Evolutionary conservation across 805 yeast species (phyloP).

Genomic region (Barnettozyma californica): DNA sequence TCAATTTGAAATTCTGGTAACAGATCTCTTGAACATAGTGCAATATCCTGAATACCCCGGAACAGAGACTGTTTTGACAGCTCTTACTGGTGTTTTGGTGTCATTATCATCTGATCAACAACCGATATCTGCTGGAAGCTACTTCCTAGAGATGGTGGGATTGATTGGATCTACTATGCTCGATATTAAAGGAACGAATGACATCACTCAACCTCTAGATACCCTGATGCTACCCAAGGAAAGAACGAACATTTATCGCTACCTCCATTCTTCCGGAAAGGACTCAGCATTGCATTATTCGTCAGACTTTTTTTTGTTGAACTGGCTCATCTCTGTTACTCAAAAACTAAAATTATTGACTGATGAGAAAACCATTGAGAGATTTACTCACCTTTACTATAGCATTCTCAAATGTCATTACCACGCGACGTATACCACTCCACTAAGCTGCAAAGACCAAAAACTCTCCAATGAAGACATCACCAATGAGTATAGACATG

Average conservation of each 20-base stretch:
- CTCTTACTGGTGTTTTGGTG: conserved; percentile 25
- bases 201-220: neutral
- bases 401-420: conserved; percentile 2
- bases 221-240: neutral
- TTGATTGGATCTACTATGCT: conserved; percentile 48
- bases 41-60: conserved; percentile 59
- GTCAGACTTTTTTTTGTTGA: conserved; percentile 14
- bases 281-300: neutral
- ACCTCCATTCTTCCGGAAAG: neutral
- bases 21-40: conserved; percentile 50
- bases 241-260: conserved; percentile 7
- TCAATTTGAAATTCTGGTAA: conserved; percentile 46
- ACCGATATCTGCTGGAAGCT: conserved; percentile 38
- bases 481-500: neutral
- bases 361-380: neutral
- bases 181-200: conserved; percentile 27
- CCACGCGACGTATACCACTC: neutral
- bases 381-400: neutral
- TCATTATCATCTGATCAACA: conserved; percentile 24
- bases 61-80: conserved; percentile 44
- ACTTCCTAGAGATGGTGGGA: conserved; percentile 58
- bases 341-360: neutral
- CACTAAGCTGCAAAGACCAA: neutral
- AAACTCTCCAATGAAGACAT: neutral
- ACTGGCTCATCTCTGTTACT: conserved; percentile 16